A percentile compares a stretch with the other conserved stretches of the same genome.
These are phyloP conservation scores for Melaleuca quinquenervia DNA, from an alignment of 345 rosid genomes.

Conservation along the genomic window DNA sequence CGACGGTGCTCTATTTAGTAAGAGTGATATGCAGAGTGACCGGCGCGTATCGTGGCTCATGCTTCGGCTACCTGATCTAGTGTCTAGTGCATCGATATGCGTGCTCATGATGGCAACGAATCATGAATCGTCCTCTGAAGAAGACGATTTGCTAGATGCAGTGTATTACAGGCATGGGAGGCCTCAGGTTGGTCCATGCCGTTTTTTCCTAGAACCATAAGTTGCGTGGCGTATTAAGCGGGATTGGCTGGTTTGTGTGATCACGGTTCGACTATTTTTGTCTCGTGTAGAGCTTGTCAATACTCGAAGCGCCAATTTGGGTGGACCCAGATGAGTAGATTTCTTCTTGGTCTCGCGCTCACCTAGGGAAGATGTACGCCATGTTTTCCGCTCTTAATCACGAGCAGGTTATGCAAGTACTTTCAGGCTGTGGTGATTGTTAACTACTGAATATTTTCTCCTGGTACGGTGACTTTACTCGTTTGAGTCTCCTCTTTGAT, in stretches of 20 bases:
- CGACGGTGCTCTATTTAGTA: background rate
- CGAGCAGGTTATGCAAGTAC: background rate
- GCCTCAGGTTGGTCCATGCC: background rate
- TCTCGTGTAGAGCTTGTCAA: background rate
- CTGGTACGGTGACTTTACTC: accelerated
- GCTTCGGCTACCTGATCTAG: background rate
- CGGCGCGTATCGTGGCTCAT: accelerated
- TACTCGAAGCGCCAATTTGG: background rate
- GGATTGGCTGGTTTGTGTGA: background rate
- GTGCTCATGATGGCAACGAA: background rate
- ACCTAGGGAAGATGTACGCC: background rate
- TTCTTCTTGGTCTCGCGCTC: background rate
- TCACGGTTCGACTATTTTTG: background rate
- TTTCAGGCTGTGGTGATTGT: background rate
- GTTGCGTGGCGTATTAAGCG: background rate
- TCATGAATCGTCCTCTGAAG: background rate
- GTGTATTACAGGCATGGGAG: background rate
- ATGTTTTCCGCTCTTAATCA: background rate
- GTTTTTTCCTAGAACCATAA: background rate
- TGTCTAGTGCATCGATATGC: background rate
- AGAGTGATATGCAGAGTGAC: too few relatives aligned
- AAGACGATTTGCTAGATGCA: background rate
- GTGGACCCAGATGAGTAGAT: background rate
- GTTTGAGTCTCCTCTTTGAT: background rate
- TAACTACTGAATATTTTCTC: too few relatives aligned